Percentiles rank a stretch among this genome's conserved stretches.
These are phyloP conservation scores for Thamnidium elegans DNA, from an alignment of 192 early-diverging fungal genomes.

Conservation along the genomic window DNA sequence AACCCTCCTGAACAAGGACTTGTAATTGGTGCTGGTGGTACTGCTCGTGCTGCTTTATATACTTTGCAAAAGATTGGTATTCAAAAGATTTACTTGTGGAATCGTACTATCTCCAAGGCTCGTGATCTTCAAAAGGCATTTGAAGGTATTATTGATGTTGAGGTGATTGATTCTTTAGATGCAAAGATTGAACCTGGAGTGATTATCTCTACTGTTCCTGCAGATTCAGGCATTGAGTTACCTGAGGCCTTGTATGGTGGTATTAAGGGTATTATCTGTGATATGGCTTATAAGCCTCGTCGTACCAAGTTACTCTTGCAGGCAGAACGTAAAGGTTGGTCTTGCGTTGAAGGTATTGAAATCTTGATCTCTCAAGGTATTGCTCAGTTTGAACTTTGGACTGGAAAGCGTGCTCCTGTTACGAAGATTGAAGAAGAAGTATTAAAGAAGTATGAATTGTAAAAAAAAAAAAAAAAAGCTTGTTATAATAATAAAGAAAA, in stretches of 20 bases:
- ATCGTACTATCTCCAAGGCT: constrained; percentile 81
- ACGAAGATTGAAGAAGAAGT: constrained; percentile 51
- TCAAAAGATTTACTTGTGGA: constrained; percentile 73
- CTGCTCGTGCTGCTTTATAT: constrained; percentile 85
- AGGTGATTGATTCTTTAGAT: constrained; percentile 45
- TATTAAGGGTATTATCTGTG: constrained; percentile 73
- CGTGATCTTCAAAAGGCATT: constrained; percentile 62
- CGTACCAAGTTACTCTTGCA: constrained; percentile 76
- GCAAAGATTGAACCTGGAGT: constrained; percentile 45
- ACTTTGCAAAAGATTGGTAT: constrained; percentile 74
- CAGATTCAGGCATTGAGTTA: constrained; percentile 55
- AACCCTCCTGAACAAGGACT: constrained; percentile 52
- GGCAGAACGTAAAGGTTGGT: constrained; percentile 58
- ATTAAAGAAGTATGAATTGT: constrained; percentile 37
- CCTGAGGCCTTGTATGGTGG: constrained; percentile 52
- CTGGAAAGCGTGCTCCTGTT: constrained; percentile 58
- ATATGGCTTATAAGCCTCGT: constrained; percentile 92
- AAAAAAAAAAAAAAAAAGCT: no score
- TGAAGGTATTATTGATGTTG: constrained; percentile 49
- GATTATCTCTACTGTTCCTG: constrained; percentile 88
- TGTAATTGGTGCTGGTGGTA: constrained; percentile 94
- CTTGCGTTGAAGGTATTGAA: constrained; percentile 77
- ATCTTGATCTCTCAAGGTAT: constrained; percentile 91
- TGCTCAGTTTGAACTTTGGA: constrained; percentile 90
- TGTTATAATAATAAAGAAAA: no score